Conservation (phyloP, 768 basidiomycete species). For the Amanita rubescens region DNA sequence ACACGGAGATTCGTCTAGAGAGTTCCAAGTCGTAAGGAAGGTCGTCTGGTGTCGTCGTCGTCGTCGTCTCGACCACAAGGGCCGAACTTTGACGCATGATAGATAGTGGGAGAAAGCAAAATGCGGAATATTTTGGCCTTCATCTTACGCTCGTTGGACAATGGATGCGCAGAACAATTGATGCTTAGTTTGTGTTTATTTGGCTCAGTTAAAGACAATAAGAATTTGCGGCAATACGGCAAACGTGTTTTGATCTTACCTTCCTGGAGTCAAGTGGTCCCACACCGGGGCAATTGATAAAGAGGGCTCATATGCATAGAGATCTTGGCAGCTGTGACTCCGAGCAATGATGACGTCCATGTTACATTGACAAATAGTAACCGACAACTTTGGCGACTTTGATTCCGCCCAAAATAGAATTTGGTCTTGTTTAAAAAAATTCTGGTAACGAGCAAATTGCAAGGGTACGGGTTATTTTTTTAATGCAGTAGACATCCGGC, state of each 20-base stretch:
- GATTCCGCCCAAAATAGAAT: too few relatives aligned
- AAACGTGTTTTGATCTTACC: neutral
- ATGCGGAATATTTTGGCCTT: neutral
- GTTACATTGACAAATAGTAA: too few relatives aligned
- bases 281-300: too few relatives aligned
- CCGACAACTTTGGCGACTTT: too few relatives aligned
- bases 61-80: neutral
- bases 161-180: constrained; percentile 1
- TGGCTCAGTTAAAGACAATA: neutral
- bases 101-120: neutral
- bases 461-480: too few relatives aligned
- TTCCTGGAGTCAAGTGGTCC: too few relatives aligned
- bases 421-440: too few relatives aligned
- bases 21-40: constrained; percentile 16
- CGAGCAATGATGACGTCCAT: too few relatives aligned
- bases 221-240: neutral
- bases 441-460: too few relatives aligned
- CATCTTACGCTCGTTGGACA: neutral
- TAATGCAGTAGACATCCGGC: too few relatives aligned
- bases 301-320: too few relatives aligned
- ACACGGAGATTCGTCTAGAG: constrained; percentile 19
- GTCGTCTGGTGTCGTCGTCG: neutral
- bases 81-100: neutral
- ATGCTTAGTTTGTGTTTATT: neutral
- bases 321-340: too few relatives aligned